phyloP scores from a whole-genome alignment of 208 protist species.

The Phytomonas francai region DNA sequence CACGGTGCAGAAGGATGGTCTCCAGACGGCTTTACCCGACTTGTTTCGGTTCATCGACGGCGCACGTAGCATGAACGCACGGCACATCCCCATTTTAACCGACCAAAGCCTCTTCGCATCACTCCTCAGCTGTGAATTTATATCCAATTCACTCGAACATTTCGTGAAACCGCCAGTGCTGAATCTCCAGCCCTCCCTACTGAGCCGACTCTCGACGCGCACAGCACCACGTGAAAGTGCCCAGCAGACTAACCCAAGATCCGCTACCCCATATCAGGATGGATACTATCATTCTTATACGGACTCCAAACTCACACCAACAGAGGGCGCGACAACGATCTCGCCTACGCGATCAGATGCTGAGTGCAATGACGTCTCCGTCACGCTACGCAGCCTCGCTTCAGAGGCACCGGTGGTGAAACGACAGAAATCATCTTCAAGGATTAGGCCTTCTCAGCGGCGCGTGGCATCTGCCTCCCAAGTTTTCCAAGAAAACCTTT shows the following conservation, averaged over 20 bases:
- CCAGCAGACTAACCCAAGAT: too few species aligned
- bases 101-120: constrained; percentile 36
- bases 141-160: too few species aligned
- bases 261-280: too few species aligned
- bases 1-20: constrained; percentile 22
- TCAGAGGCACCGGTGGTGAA: too few species aligned
- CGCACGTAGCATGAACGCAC: constrained; percentile 10
- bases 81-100: constrained; percentile 25
- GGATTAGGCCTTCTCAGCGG: constrained; percentile 7
- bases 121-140: constrained; percentile 20
- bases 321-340: too few species aligned
- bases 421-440: neutral
- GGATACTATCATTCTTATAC: too few species aligned
- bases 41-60: constrained; percentile 27
- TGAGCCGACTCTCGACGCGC: constrained; percentile 10
- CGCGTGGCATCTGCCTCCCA: neutral
- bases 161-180: neutral
- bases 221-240: constrained; percentile 2
- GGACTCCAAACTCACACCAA: too few species aligned
- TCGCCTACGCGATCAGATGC: too few species aligned
- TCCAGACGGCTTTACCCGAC: constrained; percentile 19
- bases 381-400: too few species aligned
- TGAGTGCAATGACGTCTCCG: too few species aligned
- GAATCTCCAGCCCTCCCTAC: neutral
- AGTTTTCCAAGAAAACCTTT: constrained; percentile 17